Conservation (phyloP, 2,329 filamentous ascomycete species). For the Metarhizium guizhouense region DNA sequence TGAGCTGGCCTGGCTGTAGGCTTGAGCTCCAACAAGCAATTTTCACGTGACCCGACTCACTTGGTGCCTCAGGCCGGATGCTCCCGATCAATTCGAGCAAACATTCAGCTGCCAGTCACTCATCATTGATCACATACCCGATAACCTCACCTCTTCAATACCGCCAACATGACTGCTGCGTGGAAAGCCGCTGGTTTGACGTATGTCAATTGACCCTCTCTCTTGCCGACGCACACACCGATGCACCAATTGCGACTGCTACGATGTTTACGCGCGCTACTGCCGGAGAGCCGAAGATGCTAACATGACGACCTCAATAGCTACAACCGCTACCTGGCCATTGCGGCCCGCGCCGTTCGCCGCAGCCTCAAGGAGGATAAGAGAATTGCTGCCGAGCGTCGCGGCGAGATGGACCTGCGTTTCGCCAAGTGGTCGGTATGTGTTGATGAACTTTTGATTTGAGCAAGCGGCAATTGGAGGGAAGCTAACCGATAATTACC, state of each 20-base stretch:
- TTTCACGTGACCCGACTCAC: slow-evolving; percentile 11
- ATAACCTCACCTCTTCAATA: slow-evolving; percentile 18
- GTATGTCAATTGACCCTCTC: slow-evolving; percentile 49
- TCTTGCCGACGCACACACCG: not conserved
- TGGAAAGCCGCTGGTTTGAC: slow-evolving; percentile 98
- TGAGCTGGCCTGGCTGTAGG: not conserved
- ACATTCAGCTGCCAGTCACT: slow-evolving; percentile 25
- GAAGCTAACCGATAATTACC: slow-evolving; percentile 18
- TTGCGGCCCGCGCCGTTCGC: slow-evolving; percentile 91
- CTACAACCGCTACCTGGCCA: slow-evolving; percentile 99
- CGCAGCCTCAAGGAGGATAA: slow-evolving; percentile 94
- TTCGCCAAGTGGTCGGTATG: slow-evolving; percentile 91
- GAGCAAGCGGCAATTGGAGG: slow-evolving; percentile 12
- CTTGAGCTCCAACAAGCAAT: not conserved
- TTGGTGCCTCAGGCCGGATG: slow-evolving; percentile 23
- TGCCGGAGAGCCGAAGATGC: not conserved
- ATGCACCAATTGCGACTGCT: not conserved
- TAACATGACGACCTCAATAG: slow-evolving; percentile 38
- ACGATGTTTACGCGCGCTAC: not conserved
- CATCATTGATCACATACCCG: slow-evolving; percentile 19
- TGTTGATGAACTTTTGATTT: slow-evolving; percentile 1
- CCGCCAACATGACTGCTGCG: slow-evolving; percentile 82
- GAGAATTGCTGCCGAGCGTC: slow-evolving; percentile 77
- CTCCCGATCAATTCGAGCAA: slow-evolving; percentile 22
- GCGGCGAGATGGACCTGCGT: slow-evolving; percentile 80